Base-by-base conservation (phyloP, 495 filamentous ascomycete species). In the Patellaria atrata region DNA sequence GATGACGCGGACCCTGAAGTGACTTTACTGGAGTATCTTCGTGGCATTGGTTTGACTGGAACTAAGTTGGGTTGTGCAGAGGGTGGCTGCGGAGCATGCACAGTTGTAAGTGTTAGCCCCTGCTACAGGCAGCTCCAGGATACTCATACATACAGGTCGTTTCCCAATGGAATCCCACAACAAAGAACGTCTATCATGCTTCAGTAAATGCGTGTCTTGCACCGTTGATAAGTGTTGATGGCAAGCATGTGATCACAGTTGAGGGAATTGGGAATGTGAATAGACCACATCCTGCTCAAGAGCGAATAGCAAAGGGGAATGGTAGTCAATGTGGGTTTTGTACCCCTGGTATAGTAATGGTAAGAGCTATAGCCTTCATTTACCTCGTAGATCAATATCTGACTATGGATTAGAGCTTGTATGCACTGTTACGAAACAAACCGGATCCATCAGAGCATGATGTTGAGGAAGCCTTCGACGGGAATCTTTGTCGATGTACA, bases 291-390 rank as follows among this genome's bases (percentile, higher is more conserved):
- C 82, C 89, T 3, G 63, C 79, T 1, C 89, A 97, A 57, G 86
- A 97, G 58, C 72, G 89, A 27, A 79, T 97, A 40, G 85, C 85
- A 14, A 77, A 76, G 55, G 61, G 62, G 4, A 71, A 66, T 55
- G 71, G 70, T 4, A 70, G 65, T 38, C 71, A 76, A 35, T 79
- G 75, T 51, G 74, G 77, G 5, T 97, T 97, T 52, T 97, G 89
- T 51, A 96, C 89, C 4, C 89, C 87, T 3, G 89, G 89, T 6
- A 97, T 97, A 55, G 86, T 94, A 33, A 96, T 97, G 89, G 70
- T 71, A 52, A 13, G 59, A 21, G 10, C n/a, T n/a, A n/a, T n/a
- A n/a, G n/a, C n/a, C n/a, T n/a, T 22, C 18, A 9, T 24, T 5
- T 25, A 8, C 31, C n/a, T n/a, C n/a, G 18, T 23, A 8, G 8